A percentile compares a stretch with the other conserved stretches of the same genome.
These are phyloP conservation scores for Penicillium fimorum DNA, from an alignment of 495 filamentous ascomycete species.

Conservation along the genomic window DNA sequence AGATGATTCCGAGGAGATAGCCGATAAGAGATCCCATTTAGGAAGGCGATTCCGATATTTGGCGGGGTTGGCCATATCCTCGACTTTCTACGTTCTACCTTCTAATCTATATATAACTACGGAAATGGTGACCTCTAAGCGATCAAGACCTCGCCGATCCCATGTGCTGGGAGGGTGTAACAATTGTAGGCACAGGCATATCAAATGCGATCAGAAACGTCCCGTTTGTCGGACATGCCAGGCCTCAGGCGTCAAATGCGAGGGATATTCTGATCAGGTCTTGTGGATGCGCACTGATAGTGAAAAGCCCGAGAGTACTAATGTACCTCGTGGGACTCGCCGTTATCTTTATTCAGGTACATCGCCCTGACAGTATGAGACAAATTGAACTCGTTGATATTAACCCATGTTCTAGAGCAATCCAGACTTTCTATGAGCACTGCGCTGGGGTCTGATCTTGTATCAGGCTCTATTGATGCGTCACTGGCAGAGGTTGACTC, in stretches of 20 bases:
- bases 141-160: slow-evolving; percentile 28
- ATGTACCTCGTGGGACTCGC: slow-evolving; percentile 21
- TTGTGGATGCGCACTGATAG: slow-evolving; percentile 29
- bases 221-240: slow-evolving; percentile 36
- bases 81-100: neutral
- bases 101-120: neutral
- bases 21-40: slow-evolving; percentile 1
- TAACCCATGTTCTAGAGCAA: slow-evolving; percentile 24
- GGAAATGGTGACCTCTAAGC: slow-evolving; percentile 23
- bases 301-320: slow-evolving; percentile 13
- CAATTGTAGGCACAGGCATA: slow-evolving; percentile 38
- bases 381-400: neutral
- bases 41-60: slow-evolving; percentile 7
- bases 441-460: slow-evolving; percentile 22
- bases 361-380: neutral
- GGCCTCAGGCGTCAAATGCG: slow-evolving; percentile 28
- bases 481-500: slow-evolving; percentile 34
- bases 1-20: slow-evolving; percentile 45
- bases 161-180: slow-evolving; percentile 36
- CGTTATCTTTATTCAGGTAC: slow-evolving; percentile 37
- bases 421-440: slow-evolving; percentile 35
- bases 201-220: slow-evolving; percentile 43
- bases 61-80: neutral
- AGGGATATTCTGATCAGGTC: slow-evolving; percentile 34
- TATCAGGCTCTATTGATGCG: slow-evolving; percentile 34